Conservation (phyloP, 208 protist genomes). For the Lotmaria passim region DNA sequence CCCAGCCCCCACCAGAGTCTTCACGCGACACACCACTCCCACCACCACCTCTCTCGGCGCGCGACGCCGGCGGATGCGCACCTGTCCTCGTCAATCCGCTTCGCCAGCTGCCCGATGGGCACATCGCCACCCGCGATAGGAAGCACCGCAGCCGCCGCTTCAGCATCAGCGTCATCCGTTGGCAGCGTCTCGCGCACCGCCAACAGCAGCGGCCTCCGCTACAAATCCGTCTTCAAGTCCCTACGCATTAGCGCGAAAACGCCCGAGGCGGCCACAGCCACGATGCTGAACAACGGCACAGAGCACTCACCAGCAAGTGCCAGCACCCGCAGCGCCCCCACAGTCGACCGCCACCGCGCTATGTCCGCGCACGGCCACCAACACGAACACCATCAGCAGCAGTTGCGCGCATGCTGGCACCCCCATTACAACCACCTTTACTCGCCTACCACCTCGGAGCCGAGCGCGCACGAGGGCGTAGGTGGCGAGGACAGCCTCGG, state of each 20-base stretch:
- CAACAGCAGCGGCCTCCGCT: conserved; percentile 2
- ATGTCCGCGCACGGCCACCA: background rate
- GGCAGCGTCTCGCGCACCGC: background rate
- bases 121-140: background rate
- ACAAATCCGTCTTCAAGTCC: conserved; percentile 29
- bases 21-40: background rate
- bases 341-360: background rate
- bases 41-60: background rate
- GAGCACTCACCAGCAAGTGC: background rate
- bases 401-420: too few species aligned
- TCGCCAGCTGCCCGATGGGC: background rate
- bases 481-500: background rate
- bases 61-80: background rate
- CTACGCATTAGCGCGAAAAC: conserved; percentile 7
- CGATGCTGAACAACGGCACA: background rate
- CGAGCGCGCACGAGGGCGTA: conserved; percentile 12
- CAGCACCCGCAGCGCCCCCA: background rate
- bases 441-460: conserved; percentile 11
- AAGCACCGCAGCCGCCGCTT: too few species aligned
- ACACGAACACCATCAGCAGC: background rate
- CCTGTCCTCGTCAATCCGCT: conserved; percentile 1
- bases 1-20: background rate
- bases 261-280: background rate
- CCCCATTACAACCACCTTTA: background rate
- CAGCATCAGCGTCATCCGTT: background rate